phyloP scores from a whole-genome alignment of 1,284 basidiomycete genomes.

The Volvariella surrecta region DNA sequence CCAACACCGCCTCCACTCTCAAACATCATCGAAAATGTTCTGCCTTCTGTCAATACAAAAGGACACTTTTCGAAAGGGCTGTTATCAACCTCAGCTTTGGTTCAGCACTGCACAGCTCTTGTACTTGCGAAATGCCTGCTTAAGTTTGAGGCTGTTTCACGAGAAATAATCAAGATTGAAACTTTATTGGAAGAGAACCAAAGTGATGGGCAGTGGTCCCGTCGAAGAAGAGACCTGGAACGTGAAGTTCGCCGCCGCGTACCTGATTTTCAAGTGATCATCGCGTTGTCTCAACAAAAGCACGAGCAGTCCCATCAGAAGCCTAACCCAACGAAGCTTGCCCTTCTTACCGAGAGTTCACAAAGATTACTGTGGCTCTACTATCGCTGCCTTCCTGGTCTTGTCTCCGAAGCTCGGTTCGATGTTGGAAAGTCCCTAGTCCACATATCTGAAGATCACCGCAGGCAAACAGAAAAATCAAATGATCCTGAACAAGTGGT shows the following conservation, averaged over 20 bases:
- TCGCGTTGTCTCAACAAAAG: slow-evolving; percentile 60
- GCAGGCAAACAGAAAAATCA: slow-evolving; percentile 12
- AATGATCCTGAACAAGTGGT: slow-evolving; percentile 15
- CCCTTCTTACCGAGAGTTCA: slow-evolving; percentile 70
- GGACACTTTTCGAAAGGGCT: slow-evolving; percentile 73
- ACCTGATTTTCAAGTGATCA: slow-evolving; percentile 78
- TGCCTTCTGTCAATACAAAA: slow-evolving; percentile 69
- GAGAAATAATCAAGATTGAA: slow-evolving; percentile 42
- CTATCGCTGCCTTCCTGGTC: slow-evolving; percentile 64
- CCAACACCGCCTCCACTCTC: slow-evolving; percentile 67
- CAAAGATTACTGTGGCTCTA: slow-evolving; percentile 82
- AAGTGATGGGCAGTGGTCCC: slow-evolving; percentile 63
- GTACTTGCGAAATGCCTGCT: slow-evolving; percentile 63
- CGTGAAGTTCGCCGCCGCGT: slow-evolving; percentile 69
- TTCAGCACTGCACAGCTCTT: slow-evolving; percentile 78
- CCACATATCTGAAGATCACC: slow-evolving; percentile 24
- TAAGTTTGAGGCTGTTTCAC: slow-evolving; percentile 57
- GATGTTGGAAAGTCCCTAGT: slow-evolving; percentile 76
- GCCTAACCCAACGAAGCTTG: slow-evolving; percentile 29
- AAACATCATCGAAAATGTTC: slow-evolving; percentile 63
- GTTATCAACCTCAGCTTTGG: slow-evolving; percentile 58
- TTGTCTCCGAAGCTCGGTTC: slow-evolving; percentile 75
- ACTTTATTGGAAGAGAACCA: slow-evolving; percentile 53
- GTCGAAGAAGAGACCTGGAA: slow-evolving; percentile 55
- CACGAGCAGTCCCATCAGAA: background rate